Base-by-base conservation (phyloP, 805 yeast species). In the Yarrowia divulgata region DNA sequence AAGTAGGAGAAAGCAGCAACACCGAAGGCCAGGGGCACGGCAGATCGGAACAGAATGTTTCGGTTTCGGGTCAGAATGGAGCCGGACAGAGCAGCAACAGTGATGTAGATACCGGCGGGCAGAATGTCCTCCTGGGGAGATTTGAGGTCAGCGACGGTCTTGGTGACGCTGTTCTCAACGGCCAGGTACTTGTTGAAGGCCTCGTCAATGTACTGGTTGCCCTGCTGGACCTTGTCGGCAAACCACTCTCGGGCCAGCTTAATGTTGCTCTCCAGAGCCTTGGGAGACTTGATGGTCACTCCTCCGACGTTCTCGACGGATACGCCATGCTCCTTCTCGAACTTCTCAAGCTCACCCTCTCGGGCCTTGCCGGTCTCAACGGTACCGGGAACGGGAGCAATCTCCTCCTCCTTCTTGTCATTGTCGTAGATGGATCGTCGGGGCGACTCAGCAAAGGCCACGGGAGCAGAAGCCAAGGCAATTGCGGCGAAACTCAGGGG, bases 61-160 rank as follows among this genome's bases (percentile, higher is more conserved):
- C 90, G 83, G 73, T 88, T 86, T 74, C 96, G 89, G 1, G 95
- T 86, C 63, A 88, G 73, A 67, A 91, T 88, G 57, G 89, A 84
- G 46, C 97, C 97, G 8, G 91, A 80, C 68, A 92, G 81, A 1
- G 87, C 83, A 14, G 91, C 93, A 37, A 91, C 85, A 10, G 87
- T 75, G 48, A 92, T 82, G 76, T 90, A 92, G 39, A 90, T 78
- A 3, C 87, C 79, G 71, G 89, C 89, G 14, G 97, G 95, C 63
- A 90, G 81, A 64, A 91, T 78, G 62, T 87, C 90, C 79, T 92
- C 97, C 50, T 82, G 78, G 73, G 81, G 85, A 71, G 85, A 82
- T 76, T 88, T 92, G 72, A 92, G 82, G 16, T 82, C 82, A 35
- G 93, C 82, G 12, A 90, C 77, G 0, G 94, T 88, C 39, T 82